These are phyloP conservation scores for Rhododendron ovatum DNA, from an alignment of 148 eudicot genomes.

Conservation along the genomic window DNA sequence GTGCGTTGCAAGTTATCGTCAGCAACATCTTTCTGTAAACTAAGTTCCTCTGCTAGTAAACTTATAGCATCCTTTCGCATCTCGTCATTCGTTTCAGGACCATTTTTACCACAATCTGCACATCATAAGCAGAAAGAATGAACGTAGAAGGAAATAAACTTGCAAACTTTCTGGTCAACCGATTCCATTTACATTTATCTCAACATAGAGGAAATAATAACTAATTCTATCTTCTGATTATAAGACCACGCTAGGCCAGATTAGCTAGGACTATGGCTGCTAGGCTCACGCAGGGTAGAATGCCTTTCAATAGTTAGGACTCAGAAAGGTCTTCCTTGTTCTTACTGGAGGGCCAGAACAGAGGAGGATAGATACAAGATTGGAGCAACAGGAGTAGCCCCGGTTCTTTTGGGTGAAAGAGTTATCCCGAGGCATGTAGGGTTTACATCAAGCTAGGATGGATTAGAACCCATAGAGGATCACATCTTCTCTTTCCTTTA, in stretches of 20 bases:
- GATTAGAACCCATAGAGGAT: background rate
- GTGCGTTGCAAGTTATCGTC: constrained; percentile 32
- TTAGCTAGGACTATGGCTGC: background rate
- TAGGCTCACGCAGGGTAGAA: background rate
- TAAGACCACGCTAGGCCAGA: background rate
- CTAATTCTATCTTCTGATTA: background rate
- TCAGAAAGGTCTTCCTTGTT: background rate
- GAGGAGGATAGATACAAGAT: background rate
- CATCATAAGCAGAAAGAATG: background rate
- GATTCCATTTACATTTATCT: background rate
- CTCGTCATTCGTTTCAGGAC: background rate
- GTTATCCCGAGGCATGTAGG: background rate
- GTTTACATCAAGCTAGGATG: background rate
- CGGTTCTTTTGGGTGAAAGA: background rate
- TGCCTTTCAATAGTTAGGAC: background rate
- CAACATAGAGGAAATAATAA: background rate
- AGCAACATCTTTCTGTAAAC: constrained; percentile 21
- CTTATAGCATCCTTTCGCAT: background rate
- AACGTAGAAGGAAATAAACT: background rate
- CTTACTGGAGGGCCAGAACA: background rate
- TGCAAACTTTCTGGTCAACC: background rate
- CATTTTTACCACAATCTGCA: constrained; percentile 2
- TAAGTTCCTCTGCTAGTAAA: constrained; percentile 31
- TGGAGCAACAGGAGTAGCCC: background rate
- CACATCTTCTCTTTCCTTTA: background rate